Conservation (phyloP, 371 early-diverging fungal species). For the Haplosporangium sp. region DNA sequence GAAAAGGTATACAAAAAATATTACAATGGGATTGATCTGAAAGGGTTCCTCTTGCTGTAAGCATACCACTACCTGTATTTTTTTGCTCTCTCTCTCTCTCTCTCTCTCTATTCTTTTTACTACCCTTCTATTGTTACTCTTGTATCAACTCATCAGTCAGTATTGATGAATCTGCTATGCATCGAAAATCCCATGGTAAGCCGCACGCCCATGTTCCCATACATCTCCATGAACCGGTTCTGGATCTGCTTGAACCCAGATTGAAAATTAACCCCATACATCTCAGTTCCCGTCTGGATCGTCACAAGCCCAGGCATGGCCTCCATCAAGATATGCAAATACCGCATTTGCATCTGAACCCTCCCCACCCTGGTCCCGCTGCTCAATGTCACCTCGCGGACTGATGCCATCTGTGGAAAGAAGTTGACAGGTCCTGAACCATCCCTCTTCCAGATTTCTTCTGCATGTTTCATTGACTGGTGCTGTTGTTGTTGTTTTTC, state of each 20-base stretch:
- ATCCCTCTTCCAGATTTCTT: slow-evolving; percentile 1
- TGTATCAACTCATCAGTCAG: too few relatives aligned
- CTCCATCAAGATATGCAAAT: slow-evolving; percentile 37
- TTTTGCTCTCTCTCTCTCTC: too few relatives aligned
- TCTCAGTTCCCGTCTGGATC: slow-evolving; percentile 14
- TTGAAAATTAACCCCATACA: slow-evolving; percentile 18
- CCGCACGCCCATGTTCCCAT: slow-evolving; percentile 10
- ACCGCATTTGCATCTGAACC: slow-evolving; percentile 20
- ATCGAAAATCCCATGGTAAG: slow-evolving; percentile 10
- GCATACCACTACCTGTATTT: too few relatives aligned
- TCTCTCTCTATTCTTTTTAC: too few relatives aligned
- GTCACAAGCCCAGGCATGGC: slow-evolving; percentile 18
- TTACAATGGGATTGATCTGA: too few relatives aligned
- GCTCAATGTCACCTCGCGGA: slow-evolving; percentile 14
- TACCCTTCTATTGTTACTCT: too few relatives aligned
- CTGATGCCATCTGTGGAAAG: slow-evolving; percentile 31
- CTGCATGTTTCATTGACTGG: neutral
- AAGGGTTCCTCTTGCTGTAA: too few relatives aligned
- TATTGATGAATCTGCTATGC: too few relatives aligned
- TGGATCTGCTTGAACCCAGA: slow-evolving; percentile 16
- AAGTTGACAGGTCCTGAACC: slow-evolving; percentile 8
- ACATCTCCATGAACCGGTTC: slow-evolving; percentile 7
- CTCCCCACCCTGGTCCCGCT: neutral
- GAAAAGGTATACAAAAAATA: too few relatives aligned
- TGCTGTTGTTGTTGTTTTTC: neutral